Evolutionary conservation across 1,284 basidiomycete species (phyloP).

Genomic region (Ceratobasidium sp.): DNA sequence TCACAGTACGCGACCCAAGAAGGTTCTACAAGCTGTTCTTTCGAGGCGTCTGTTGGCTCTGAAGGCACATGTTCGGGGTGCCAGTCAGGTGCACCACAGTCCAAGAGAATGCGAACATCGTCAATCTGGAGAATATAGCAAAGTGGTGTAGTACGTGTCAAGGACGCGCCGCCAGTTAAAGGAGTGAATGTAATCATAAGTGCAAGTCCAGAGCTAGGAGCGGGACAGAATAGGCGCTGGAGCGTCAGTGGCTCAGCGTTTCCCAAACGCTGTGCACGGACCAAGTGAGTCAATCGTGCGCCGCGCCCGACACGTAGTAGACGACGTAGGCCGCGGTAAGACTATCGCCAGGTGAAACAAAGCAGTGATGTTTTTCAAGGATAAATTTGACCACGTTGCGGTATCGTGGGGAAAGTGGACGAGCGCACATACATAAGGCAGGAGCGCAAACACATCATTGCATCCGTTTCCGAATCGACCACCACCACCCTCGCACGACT

Average conservation of each 20-base stretch:
- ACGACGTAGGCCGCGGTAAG: not conserved
- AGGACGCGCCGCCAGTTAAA: conserved; percentile 79
- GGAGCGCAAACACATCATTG: conserved; percentile 15
- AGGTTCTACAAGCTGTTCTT: conserved; percentile 53
- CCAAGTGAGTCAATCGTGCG: conserved; percentile 22
- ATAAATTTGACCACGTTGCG: conserved; percentile 10
- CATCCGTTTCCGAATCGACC: conserved; percentile 36
- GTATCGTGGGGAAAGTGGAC: not conserved
- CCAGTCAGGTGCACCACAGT: conserved; percentile 93
- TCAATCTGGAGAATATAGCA: conserved; percentile 93
- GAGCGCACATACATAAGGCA: conserved; percentile 15
- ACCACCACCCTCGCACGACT: conserved; percentile 27
- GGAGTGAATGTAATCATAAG: conserved; percentile 94
- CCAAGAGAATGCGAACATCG: conserved; percentile 90
- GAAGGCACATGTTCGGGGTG: conserved; percentile 62
- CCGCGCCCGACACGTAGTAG: conserved; percentile 31
- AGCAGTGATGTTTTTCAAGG: not conserved
- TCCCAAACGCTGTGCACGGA: conserved; percentile 30
- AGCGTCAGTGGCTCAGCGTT: conserved; percentile 10
- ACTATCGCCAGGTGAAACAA: not conserved
- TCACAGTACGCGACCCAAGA: conserved; percentile 69
- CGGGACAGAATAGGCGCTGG: conserved; percentile 16
- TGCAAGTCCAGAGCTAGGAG: not conserved
- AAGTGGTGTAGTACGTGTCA: conserved; percentile 68
- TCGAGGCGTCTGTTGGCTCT: conserved; percentile 51